Base-by-base conservation (phyloP, 768 basidiomycete species). In the Panaeolus papilionaceus region DNA sequence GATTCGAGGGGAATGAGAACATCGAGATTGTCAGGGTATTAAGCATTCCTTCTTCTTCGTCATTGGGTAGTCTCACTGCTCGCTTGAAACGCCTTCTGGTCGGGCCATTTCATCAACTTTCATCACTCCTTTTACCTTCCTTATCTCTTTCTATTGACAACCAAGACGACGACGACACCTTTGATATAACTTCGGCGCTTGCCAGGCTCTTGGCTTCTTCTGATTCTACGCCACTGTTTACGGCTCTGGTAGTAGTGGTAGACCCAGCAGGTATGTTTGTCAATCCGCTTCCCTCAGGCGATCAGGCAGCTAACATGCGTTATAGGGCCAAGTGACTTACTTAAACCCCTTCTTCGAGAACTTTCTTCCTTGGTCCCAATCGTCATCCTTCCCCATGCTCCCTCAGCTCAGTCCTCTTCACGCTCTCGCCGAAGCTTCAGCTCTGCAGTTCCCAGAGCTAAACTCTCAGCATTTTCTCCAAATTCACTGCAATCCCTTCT, bases 1-100 rank as follows among this genome's bases (percentile, higher is more conserved):
- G 84, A 67, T 87, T 85, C 45, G 91, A 91, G 71, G 86, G 90
- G 8, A 81, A 84, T 12, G 80, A 85, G 69, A 92, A 92, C 71
- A 79, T 92, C 8, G 88, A 92, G 72, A 82, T 92, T 42, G 71
- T 86, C 45, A 84, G 85, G 63, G 70, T 89, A 5, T 80, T 82
- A 10, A 80, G 54, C 8, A 37, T 14, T 2, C 14, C 28, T 6
- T 28, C 54, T 0, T 33, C 11, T 3, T 4, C 28, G 8, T 49
- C 47, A 20, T 10, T 58, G 26, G 28, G 6, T 28, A 37, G 4
- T 9, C 54, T 58, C 26, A 37, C 54, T 10, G 28, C 26, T 16
- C 26, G 54, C 14, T 16, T 58, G 54, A 58, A 58, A 37, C 26
- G 33, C 3, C 54, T 58, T 37, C 33, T 58, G 11, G 4, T 58